phyloP scores from a whole-genome alignment of 2,329 filamentous ascomycete species.

The Pleoardoris graminearum region DNA sequence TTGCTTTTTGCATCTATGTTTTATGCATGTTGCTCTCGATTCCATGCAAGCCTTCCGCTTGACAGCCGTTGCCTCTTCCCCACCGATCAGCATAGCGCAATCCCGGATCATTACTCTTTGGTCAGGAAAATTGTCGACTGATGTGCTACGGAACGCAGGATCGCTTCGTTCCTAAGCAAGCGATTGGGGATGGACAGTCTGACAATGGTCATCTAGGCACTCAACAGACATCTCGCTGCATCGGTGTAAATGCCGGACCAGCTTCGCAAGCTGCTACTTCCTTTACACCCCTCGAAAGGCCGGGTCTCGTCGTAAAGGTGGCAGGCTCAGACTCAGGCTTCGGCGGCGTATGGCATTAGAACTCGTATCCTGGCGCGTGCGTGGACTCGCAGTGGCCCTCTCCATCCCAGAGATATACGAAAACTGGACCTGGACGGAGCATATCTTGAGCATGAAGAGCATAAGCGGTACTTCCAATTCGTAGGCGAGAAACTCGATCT shows the following conservation, averaged over 20 bases:
- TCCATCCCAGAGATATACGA: slow-evolving; percentile 48
- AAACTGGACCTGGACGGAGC: slow-evolving; percentile 56
- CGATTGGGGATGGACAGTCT: too few species aligned
- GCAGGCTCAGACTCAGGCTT: slow-evolving; percentile 39
- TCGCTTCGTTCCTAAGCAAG: too few species aligned
- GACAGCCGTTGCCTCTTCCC: too few species aligned
- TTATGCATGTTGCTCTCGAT: too few species aligned
- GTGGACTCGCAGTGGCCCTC: slow-evolving; percentile 48
- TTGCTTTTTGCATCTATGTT: too few species aligned
- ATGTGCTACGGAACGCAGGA: too few species aligned
- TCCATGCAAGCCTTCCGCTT: too few species aligned
- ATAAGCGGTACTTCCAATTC: slow-evolving; percentile 60
- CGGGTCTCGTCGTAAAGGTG: slow-evolving; percentile 26
- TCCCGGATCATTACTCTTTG: too few species aligned
- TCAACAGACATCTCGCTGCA: slow-evolving; percentile 13
- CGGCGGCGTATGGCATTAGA: slow-evolving; percentile 43
- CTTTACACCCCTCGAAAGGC: slow-evolving; percentile 37
- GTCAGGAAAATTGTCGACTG: too few species aligned
- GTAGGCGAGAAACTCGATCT: slow-evolving; percentile 58
- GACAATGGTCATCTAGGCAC: too few species aligned
- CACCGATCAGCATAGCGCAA: too few species aligned
- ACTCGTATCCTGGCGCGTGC: slow-evolving; percentile 39
- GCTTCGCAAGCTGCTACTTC: slow-evolving; percentile 41
- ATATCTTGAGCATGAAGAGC: slow-evolving; percentile 55
- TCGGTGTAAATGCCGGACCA: too few species aligned